Conservation (phyloP, 2,329 filamentous ascomycete genomes). For the Paracorniculantispora psalliotae region DNA sequence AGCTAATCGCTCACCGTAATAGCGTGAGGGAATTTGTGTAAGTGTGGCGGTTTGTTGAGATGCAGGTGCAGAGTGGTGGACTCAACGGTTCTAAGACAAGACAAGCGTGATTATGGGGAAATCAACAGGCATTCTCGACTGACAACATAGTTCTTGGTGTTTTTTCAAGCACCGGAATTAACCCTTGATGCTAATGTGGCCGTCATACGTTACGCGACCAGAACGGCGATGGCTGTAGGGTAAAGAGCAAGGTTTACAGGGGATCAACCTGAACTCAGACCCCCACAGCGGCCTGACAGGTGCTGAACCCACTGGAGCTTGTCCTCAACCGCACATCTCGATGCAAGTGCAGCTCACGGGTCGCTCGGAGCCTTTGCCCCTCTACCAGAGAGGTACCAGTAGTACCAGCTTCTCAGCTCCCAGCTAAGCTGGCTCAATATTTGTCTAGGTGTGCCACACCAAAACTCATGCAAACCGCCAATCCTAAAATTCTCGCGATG, state of each 20-base stretch:
- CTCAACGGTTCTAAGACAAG: background rate
- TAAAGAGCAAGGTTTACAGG: too few relatives aligned
- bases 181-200: too few relatives aligned
- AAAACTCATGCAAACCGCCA: background rate
- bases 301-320: too few relatives aligned
- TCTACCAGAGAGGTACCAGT: too few relatives aligned
- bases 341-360: slow-evolving; percentile 6
- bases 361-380: slow-evolving; percentile 12
- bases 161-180: too few relatives aligned
- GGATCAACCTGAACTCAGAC: too few relatives aligned
- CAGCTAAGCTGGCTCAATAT: background rate
- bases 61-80: background rate
- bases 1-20: background rate
- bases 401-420: too few relatives aligned
- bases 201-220: too few relatives aligned
- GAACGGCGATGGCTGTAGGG: too few relatives aligned
- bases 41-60: background rate
- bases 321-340: too few relatives aligned
- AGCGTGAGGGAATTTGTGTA: background rate
- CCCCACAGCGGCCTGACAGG: background rate
- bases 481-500: slow-evolving; percentile 3
- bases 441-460: background rate
- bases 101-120: background rate
- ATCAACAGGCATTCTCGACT: too few relatives aligned
- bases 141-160: too few relatives aligned